phyloP scores from a whole-genome alignment of 2,329 filamentous ascomycete genomes.

The Fusarium stilboides region DNA sequence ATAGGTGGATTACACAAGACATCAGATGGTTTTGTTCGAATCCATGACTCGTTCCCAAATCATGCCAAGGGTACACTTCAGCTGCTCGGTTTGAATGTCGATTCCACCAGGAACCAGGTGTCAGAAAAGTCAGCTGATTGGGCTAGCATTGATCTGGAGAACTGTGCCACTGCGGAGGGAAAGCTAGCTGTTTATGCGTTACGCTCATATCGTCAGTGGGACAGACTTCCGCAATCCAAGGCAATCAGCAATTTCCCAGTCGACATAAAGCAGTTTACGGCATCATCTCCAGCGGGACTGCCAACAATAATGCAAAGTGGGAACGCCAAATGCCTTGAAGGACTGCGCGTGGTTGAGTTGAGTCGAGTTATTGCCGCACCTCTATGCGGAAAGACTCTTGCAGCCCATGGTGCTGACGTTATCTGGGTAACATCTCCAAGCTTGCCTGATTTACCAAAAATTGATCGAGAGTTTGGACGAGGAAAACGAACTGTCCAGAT shows the following conservation, averaged over 20 bases:
- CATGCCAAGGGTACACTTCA: slow-evolving; percentile 62
- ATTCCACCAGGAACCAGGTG: slow-evolving; percentile 58
- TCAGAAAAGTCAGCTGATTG: slow-evolving; percentile 56
- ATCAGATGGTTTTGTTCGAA: slow-evolving; percentile 66
- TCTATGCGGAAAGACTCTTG: slow-evolving; percentile 75
- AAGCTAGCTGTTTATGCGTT: slow-evolving; percentile 64
- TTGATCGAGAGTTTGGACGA: slow-evolving; percentile 76
- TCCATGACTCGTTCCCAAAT: slow-evolving; percentile 69
- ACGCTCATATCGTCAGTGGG: slow-evolving; percentile 67
- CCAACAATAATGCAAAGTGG: not conserved
- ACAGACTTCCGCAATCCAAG: slow-evolving; percentile 62
- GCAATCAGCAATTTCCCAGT: slow-evolving; percentile 64
- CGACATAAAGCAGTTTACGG: slow-evolving; percentile 54
- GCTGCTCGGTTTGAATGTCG: slow-evolving; percentile 58
- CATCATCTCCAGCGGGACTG: slow-evolving; percentile 15
- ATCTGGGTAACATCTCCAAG: slow-evolving; percentile 77
- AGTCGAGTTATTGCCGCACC: slow-evolving; percentile 81
- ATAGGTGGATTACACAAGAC: slow-evolving; percentile 68
- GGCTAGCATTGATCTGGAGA: slow-evolving; percentile 65
- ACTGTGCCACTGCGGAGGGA: slow-evolving; percentile 56
- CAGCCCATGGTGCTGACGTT: slow-evolving; percentile 80
- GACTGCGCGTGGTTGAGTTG: slow-evolving; percentile 79
- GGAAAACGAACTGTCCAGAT: slow-evolving; percentile 76
- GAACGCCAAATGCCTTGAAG: slow-evolving; percentile 60
- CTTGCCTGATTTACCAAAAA: slow-evolving; percentile 75